A percentile compares a stretch with the other conserved stretches of the same genome.
These are phyloP conservation scores for Candida sp. DNA, from an alignment of 1,139 yeast genomes.

Conservation along the genomic window DNA sequence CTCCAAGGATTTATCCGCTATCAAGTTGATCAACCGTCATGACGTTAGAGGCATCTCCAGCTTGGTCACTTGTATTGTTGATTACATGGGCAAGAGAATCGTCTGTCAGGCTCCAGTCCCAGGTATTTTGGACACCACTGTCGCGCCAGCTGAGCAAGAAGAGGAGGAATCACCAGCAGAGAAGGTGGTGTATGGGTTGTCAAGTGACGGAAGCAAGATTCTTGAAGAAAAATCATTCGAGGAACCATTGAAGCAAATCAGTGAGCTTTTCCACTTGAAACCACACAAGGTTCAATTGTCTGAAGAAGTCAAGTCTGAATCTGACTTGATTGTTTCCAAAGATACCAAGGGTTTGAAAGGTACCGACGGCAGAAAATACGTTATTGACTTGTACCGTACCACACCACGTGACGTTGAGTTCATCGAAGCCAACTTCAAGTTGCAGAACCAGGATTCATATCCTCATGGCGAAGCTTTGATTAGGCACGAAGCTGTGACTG, in stretches of 20 bases:
- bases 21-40: constrained; percentile 68
- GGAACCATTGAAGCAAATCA: constrained; percentile 60
- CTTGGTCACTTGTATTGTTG: constrained; percentile 82
- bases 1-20: constrained; percentile 77
- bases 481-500: constrained; percentile 89
- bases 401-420: constrained; percentile 87
- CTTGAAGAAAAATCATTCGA: constrained; percentile 54
- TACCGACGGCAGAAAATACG: constrained; percentile 82
- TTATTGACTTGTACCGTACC: constrained; percentile 82
- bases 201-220: constrained; percentile 61
- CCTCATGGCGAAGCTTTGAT: constrained; percentile 83
- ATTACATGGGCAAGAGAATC: constrained; percentile 86
- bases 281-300: constrained; percentile 57
- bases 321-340: constrained; percentile 67
- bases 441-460: constrained; percentile 53
- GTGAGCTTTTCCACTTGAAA: constrained; percentile 81
- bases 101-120: constrained; percentile 98
- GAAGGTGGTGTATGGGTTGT: constrained; percentile 74
- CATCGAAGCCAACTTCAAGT: constrained; percentile 56
- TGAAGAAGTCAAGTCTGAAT: constrained; percentile 34
- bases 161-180: constrained; percentile 32
- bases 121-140: constrained; percentile 73
- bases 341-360: constrained; percentile 89
- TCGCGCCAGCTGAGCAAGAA: constrained; percentile 28
- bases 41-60: constrained; percentile 70